Base-by-base conservation (phyloP, 768 basidiomycete species). In the Galerina marginata region DNA sequence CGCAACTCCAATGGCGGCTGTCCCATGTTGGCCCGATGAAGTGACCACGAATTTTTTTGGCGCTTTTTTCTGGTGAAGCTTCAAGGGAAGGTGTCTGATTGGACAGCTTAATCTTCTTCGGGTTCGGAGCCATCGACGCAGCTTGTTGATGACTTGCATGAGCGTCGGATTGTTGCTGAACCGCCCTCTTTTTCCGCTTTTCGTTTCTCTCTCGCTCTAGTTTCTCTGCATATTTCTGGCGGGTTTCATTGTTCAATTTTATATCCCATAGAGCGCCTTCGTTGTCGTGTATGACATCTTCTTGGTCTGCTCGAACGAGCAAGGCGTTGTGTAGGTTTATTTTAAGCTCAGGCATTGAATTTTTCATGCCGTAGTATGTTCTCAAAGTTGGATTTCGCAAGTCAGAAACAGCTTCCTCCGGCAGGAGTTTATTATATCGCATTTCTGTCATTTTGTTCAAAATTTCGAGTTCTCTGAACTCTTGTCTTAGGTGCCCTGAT, bases 401-500 rank as follows among this genome's bases (percentile, higher is more conserved):
- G 11, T 15, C 4, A 1, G 36, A 16, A 12, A 58, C 12, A 5
- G 36, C 12, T 2, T 44, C n/a, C 11, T 49, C 26, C 0, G 57
- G 49, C 2, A 58, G 15, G 1, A 23, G 9, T 12, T 47, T 39
- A 2, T 39, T 15, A 40, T 25, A 58, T 2, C 49, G 36, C 3
- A 20, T 11, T 25, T 43, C 20, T 6, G 65, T 66, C 15, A 67
- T 62, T 9, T 65, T 47, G 51, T 68, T 60, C 3, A 67, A 49
- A 6, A 63, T 29, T 44, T 71, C 63, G 14, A 69, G 40, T 15
- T 68, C 63, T 56, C 58, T 25, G n/a, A 56, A 64, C n/a, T 64
- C 67, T 40, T 70, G 67, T 14, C 54, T 10, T 0, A 70, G 37
- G 14, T 52, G 54, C 5, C 69, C 64, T 42, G 44, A 46, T 6